phyloP scores from a whole-genome alignment of 2,329 filamentous ascomycete genomes.

The Aspergillus phoenicis region DNA sequence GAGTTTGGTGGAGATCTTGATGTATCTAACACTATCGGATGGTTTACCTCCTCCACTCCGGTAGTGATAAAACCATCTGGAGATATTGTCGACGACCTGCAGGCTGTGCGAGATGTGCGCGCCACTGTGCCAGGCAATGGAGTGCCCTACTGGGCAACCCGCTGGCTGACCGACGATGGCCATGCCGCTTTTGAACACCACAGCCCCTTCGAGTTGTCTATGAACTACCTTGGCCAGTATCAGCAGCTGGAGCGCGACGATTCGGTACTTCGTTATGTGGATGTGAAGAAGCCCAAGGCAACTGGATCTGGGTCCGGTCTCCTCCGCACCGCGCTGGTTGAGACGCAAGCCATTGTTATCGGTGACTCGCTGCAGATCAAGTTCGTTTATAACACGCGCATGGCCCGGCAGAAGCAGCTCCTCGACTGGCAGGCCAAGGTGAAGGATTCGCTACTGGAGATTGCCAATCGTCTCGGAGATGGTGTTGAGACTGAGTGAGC shows the following conservation, averaged over 20 bases:
- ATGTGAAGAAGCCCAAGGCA: not conserved
- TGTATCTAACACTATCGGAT: conserved; percentile 26
- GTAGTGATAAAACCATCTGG: not conserved
- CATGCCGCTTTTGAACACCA: not conserved
- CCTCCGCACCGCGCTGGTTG: conserved; percentile 42
- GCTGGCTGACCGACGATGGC: not conserved
- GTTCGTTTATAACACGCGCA: not conserved
- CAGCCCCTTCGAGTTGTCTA: not conserved
- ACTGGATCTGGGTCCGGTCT: conserved; percentile 36
- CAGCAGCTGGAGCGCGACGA: conserved; percentile 1
- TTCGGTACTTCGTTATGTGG: not conserved
- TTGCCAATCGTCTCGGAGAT: not conserved
- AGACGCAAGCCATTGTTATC: not conserved
- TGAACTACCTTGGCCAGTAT: not conserved
- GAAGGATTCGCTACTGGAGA: not conserved
- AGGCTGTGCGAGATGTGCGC: not conserved
- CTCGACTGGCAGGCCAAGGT: not conserved
- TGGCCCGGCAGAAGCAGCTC: not conserved
- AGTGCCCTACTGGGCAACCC: not conserved
- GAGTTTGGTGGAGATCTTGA: conserved; percentile 20
- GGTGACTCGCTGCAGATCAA: not conserved
- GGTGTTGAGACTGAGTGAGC: not conserved
- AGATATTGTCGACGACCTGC: conserved; percentile 12
- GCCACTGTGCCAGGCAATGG: not conserved
- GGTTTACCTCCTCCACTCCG: conserved; percentile 25